Evolutionary conservation across 2,329 filamentous ascomycete species (phyloP), one percentile per base, ranked within the genome.

Genomic region (Zymoseptoria crescenta): DNA sequence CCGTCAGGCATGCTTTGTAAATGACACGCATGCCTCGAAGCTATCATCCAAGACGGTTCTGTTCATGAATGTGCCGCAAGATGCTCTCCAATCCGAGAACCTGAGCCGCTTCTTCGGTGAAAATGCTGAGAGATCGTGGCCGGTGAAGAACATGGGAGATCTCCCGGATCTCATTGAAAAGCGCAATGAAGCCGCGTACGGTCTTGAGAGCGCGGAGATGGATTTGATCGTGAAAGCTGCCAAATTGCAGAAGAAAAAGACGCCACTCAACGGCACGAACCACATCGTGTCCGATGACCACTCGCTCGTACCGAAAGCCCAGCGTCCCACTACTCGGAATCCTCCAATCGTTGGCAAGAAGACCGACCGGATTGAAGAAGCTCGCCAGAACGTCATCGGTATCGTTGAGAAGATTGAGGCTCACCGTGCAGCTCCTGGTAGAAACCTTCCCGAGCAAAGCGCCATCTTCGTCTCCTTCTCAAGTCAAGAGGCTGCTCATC

Each of bases 361-460:
- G 73, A 88, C 94, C n/a, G 91, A 97, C 74, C 92, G 90, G 0
- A 96, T 99, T 71, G 85, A 93, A 62, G 95, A 89, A 83, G 87
- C 87, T 61, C 87, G 93, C 49, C 80, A 81, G 1, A 86, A 91
- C 70, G 82, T 96, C 54, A 82, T 86, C 54, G 84, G 87, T 52
- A 80, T 95, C 48, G 84, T 87, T 51, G 87, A 89, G 3, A 82
- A 87, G 63, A 86, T 90, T 49, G 80, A 79, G 56, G 79, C 81
- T 57, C 88, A 90, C 70, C 83, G 82, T 57, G 79, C 81, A 13
- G 63, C 69, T 9, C 67, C 67, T 7, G 65, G 68, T 20, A 87
- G 88, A 55, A 81, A 88, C 48, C 51, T 69, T 13, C 84, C 81
- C 52, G 81, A 85, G 56, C 83, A 87, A 56, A 78, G 87, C 0